These are phyloP conservation scores for Daldinia caldariorum DNA, from an alignment of 495 filamentous ascomycete species.

Conservation along the genomic window DNA sequence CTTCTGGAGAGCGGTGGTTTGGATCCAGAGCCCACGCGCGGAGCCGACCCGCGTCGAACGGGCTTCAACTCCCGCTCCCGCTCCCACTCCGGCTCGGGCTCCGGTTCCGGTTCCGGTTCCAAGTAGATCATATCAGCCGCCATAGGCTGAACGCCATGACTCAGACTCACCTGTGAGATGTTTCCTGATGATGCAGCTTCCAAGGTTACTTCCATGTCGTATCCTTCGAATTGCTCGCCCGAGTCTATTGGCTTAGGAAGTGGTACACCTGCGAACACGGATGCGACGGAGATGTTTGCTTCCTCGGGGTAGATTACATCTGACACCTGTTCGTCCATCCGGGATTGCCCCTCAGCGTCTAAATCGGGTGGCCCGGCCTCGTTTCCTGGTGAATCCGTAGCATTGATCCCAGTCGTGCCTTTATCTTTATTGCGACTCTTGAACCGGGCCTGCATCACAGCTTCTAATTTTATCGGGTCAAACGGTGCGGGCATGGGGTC, in stretches of 20 bases:
- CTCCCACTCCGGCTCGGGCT: not conserved
- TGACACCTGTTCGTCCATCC: not conserved
- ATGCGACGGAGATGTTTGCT: constrained; percentile 4
- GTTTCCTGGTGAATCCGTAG: not conserved
- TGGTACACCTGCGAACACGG: not conserved
- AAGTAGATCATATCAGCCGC: not conserved
- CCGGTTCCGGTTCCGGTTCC: not conserved
- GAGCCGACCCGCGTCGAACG: constrained; percentile 15
- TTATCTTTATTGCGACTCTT: not conserved
- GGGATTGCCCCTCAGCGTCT: not conserved
- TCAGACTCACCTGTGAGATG: not conserved
- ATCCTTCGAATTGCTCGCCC: constrained; percentile 13
- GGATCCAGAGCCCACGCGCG: constrained; percentile 41
- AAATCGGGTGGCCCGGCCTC: not conserved
- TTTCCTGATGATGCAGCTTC: not conserved
- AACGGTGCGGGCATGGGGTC: constrained; percentile 35
- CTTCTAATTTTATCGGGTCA: constrained; percentile 32
- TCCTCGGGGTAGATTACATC: not conserved
- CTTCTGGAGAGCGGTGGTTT: constrained; percentile 43
- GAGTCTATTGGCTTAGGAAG: constrained; percentile 18
- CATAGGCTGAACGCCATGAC: not conserved
- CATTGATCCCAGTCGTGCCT: not conserved
- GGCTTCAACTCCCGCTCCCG: not conserved
- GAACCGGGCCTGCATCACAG: not conserved
- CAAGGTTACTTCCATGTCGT: constrained; percentile 15